Evolutionary conservation across 176 grass and related monocot species (phyloP), one percentile per base, ranked within the genome.

Genomic region (Oryza australiensis): DNA sequence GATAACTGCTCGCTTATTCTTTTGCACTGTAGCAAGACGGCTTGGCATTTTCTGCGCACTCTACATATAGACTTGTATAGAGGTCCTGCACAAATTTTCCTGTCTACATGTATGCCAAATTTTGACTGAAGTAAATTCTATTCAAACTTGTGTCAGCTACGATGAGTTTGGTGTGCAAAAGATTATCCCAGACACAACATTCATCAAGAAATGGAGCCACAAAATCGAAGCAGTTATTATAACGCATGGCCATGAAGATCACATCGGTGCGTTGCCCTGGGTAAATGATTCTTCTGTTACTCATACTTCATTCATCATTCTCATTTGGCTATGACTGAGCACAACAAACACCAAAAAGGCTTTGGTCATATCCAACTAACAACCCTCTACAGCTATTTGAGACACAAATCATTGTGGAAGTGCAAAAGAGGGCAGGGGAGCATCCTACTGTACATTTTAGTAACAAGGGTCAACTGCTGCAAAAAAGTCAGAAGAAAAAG

Each of bases 211-310:
- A 88, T 99, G 96, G 96, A 99, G 89, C 64, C 93, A 99, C 80
- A 99, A 99, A 85, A 99, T 99, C 75, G 96, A 99, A 95, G 96
- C 96, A 80, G 91, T 99, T 73, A 88, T 99, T 80, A 95, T 99
- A 86, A 99, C 93, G 7, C 96, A 99, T 88, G 96, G 96, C 34
- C 96, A 99, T 23, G 96, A 99, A 82, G 96, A 99, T 86, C 96
- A 99, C 85, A 99, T 99, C 23, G 96, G 96, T 88, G 96, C 96
- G 68, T 95, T 99, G 90, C 96, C 96, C 83, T 99, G 93, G 96
- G 96, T 99, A 95, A 95, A 92, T 82, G 84, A 68, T 94, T 85
- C 79, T 83, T 62, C 75, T 90, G 28, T 81, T 90, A 46, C 83
- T 91, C 42, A 13, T 64, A 67, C 26, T 48, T 29, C 48, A 78